phyloP scores from a whole-genome alignment of 202 grass and related monocot genomes.

The Zoysia matrella region DNA sequence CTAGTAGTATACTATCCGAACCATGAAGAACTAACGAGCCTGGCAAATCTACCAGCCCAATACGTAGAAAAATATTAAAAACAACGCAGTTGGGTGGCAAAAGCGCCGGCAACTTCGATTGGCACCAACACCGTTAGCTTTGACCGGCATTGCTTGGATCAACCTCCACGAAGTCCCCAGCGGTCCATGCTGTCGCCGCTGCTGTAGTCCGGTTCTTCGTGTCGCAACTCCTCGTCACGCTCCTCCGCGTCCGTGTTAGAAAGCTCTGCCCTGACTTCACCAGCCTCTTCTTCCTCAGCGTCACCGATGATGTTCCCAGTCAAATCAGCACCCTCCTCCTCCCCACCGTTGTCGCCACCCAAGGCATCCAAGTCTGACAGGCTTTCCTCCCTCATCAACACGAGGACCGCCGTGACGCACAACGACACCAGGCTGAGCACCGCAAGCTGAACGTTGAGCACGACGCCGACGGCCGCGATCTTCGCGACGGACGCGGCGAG shows the following conservation, averaged over 20 bases:
- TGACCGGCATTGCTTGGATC: not conserved
- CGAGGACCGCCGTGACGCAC: not conserved
- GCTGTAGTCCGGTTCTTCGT: not conserved
- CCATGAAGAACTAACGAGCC: no score
- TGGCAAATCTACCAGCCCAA: no score
- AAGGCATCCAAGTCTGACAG: not conserved
- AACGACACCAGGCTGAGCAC: not conserved
- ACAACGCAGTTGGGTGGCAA: no score
- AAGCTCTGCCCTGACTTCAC: not conserved
- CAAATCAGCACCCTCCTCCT: not conserved
- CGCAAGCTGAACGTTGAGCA: constrained; percentile 1
- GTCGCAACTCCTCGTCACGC: not conserved
- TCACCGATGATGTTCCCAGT: not conserved
- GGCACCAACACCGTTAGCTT: not conserved
- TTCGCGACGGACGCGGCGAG: constrained; percentile 20
- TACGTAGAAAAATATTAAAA: no score
- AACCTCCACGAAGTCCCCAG: constrained; percentile 34
- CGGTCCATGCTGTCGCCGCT: constrained; percentile 4
- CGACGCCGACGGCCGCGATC: constrained; percentile 13
- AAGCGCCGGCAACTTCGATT: not conserved
- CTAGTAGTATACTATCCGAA: no score
- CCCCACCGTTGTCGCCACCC: not conserved
- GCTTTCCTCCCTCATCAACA: not conserved
- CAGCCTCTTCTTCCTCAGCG: not conserved
- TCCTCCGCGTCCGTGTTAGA: not conserved